A percentile compares a stretch with the other conserved stretches of the same genome.
These are phyloP conservation scores for Ceratocystis albifundus DNA, from an alignment of 2,329 filamentous ascomycete species.

Conservation along the genomic window DNA sequence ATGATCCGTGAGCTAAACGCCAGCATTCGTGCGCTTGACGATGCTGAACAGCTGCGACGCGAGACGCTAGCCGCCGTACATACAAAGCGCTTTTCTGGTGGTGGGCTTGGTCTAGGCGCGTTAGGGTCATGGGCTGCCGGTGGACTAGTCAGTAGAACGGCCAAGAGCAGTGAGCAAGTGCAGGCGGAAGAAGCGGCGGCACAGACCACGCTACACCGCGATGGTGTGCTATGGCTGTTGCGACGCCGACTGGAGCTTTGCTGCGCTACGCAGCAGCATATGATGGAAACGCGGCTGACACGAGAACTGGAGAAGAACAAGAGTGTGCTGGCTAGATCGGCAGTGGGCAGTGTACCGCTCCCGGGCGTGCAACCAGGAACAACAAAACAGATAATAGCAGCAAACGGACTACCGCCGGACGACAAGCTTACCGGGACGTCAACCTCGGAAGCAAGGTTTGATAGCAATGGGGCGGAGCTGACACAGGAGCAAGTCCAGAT, in stretches of 20 bases:
- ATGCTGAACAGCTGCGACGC: constrained; percentile 70
- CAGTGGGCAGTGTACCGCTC: constrained; percentile 27
- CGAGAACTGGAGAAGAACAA: constrained; percentile 82
- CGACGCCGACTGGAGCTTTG: constrained; percentile 63
- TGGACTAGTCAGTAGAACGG: constrained; percentile 38
- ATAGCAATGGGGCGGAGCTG: constrained; percentile 40
- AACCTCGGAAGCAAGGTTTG: constrained; percentile 19
- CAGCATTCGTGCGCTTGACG: constrained; percentile 66
- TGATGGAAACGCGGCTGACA: constrained; percentile 84
- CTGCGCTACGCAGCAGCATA: constrained; percentile 66
- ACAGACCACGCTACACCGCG: constrained; percentile 58
- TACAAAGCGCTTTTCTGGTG: constrained; percentile 54
- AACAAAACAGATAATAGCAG: background rate
- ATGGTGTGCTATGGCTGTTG: constrained; percentile 75
- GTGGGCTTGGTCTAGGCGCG: constrained; percentile 42
- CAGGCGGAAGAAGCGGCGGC: constrained; percentile 59
- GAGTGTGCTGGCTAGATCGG: constrained; percentile 62
- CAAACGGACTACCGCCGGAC: constrained; percentile 18
- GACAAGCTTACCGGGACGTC: constrained; percentile 25
- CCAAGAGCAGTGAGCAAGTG: constrained; percentile 52
- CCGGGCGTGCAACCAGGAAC: constrained; percentile 24
- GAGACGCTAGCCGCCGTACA: constrained; percentile 62
- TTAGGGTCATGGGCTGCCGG: constrained; percentile 58
- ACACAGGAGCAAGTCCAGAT: constrained; percentile 80
- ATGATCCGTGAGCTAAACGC: constrained; percentile 76